A percentile compares a stretch with the other conserved stretches of the same genome.
Evolutionary conservation across 2,329 filamentous ascomycete species (phyloP).

Genomic region (Elsinoe batatas): DNA sequence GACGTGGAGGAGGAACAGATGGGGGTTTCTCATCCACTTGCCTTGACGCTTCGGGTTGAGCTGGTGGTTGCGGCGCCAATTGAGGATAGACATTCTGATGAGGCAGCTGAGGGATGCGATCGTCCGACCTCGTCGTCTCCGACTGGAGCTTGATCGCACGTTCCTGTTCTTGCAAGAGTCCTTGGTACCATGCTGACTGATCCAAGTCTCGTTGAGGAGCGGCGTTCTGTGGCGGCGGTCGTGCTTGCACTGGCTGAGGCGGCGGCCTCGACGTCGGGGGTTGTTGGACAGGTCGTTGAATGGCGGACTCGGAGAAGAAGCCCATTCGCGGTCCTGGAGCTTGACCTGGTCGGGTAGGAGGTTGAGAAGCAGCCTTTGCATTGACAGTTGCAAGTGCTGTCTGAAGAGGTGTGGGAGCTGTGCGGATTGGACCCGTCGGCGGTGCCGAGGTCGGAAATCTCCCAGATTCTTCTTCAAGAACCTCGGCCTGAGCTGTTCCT

Average conservation of each 20-base stretch:
- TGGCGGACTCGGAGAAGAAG: slow-evolving; percentile 24
- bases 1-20: slow-evolving; percentile 20
- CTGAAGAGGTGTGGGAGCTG: slow-evolving; percentile 23
- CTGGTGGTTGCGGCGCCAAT: background rate
- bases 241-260: slow-evolving; percentile 18
- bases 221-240: slow-evolving; percentile 14
- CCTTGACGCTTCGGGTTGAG: slow-evolving; percentile 21
- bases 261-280: slow-evolving; percentile 17
- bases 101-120: slow-evolving; percentile 15
- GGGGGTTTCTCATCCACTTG: slow-evolving; percentile 24
- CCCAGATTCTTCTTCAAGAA: slow-evolving; percentile 28
- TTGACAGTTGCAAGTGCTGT: slow-evolving; percentile 25
- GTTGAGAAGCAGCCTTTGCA: slow-evolving; percentile 20
- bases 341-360: slow-evolving; percentile 21
- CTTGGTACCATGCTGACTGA: slow-evolving; percentile 17
- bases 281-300: slow-evolving; percentile 21
- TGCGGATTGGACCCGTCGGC: slow-evolving; percentile 16
- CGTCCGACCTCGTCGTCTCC: slow-evolving; percentile 17
- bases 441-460: slow-evolving; percentile 4
- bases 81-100: slow-evolving; percentile 1
- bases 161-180: slow-evolving; percentile 25
- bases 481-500: slow-evolving; percentile 35
- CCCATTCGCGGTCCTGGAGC: slow-evolving; percentile 24
- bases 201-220: slow-evolving; percentile 12
- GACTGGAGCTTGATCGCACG: slow-evolving; percentile 24